Conservation (phyloP, 257 asterid species). For the Nicotiana tomentosiformis region DNA sequence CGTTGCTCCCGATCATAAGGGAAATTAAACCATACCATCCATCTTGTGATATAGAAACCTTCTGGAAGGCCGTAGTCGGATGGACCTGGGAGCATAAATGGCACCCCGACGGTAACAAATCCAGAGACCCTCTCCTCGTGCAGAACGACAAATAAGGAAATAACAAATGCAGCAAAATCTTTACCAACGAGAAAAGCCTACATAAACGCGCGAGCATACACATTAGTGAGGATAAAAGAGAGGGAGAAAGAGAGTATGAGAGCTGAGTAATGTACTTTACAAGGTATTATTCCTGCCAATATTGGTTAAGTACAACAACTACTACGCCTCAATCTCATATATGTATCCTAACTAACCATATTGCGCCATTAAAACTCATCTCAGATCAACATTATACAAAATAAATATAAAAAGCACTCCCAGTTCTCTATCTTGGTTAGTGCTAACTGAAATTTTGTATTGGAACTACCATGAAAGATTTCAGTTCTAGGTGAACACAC, state of each 20-base stretch:
- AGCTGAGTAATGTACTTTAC: not conserved
- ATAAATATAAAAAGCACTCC: too few relatives aligned
- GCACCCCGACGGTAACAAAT: slow-evolving; percentile 52
- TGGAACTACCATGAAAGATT: too few relatives aligned
- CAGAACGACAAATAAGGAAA: slow-evolving; percentile 42
- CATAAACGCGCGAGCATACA: not conserved
- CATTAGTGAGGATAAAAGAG: not conserved
- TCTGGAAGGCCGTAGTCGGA: slow-evolving; percentile 39
- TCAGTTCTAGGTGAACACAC: too few relatives aligned
- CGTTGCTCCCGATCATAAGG: not conserved
- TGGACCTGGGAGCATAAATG: slow-evolving; percentile 47
- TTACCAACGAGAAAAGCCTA: slow-evolving; percentile 68
- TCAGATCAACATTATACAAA: too few relatives aligned
- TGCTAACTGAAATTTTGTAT: too few relatives aligned
- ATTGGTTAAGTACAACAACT: not conserved
- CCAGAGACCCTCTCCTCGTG: slow-evolving; percentile 52
- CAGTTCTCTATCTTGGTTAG: too few relatives aligned
- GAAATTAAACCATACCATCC: slow-evolving; percentile 35
- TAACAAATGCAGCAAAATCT: slow-evolving; percentile 58
- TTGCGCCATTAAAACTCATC: too few relatives aligned
- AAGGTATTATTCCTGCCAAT: not conserved
- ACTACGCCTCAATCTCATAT: too few relatives aligned
- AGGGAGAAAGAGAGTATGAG: too few relatives aligned
- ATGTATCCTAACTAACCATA: too few relatives aligned
- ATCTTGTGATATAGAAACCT: slow-evolving; percentile 65